These are phyloP conservation scores for Paecilomyces niveus DNA, from an alignment of 2,329 filamentous ascomycete species.

Conservation along the genomic window DNA sequence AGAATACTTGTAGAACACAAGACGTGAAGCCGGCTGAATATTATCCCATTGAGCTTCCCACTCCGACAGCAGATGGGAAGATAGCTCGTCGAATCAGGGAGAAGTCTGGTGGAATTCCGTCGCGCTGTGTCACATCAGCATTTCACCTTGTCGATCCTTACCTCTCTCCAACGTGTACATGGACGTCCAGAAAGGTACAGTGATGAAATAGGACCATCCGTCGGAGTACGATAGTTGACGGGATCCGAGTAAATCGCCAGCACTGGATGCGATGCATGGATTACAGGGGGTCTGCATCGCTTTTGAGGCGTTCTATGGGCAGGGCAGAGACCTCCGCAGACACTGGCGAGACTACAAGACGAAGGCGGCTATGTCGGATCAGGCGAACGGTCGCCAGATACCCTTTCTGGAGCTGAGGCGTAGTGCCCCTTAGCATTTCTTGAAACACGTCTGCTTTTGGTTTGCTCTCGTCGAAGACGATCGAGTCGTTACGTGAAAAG, in stretches of 20 bases:
- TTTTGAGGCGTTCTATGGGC: background rate
- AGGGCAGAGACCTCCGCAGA: background rate
- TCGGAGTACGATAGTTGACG: background rate
- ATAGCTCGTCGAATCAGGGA: too few relatives aligned
- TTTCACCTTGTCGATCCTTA: background rate
- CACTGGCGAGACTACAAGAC: slow-evolving; percentile 11
- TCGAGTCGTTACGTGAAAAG: slow-evolving; percentile 37
- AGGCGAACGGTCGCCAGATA: slow-evolving; percentile 11
- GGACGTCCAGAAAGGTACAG: background rate
- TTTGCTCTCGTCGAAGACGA: slow-evolving; percentile 26
- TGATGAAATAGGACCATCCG: background rate
- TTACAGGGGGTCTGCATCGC: slow-evolving; percentile 1
- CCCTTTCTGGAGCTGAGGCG: slow-evolving; percentile 5
- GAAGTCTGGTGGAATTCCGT: background rate
- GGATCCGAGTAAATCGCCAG: background rate
- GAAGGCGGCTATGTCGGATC: slow-evolving; percentile 11
- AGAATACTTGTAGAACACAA: background rate
- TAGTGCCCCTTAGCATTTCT: slow-evolving; percentile 4
- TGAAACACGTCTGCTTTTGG: slow-evolving; percentile 12
- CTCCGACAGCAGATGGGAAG: background rate
- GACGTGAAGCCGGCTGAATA: background rate
- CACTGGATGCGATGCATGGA: background rate
- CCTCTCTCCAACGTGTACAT: background rate
- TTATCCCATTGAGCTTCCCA: background rate
- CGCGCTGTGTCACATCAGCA: background rate